A percentile compares a stretch with the other conserved stretches of the same genome.
These are phyloP conservation scores for Pseudocercospora eumusae DNA, from an alignment of 2,329 filamentous ascomycete species.

Conservation along the genomic window DNA sequence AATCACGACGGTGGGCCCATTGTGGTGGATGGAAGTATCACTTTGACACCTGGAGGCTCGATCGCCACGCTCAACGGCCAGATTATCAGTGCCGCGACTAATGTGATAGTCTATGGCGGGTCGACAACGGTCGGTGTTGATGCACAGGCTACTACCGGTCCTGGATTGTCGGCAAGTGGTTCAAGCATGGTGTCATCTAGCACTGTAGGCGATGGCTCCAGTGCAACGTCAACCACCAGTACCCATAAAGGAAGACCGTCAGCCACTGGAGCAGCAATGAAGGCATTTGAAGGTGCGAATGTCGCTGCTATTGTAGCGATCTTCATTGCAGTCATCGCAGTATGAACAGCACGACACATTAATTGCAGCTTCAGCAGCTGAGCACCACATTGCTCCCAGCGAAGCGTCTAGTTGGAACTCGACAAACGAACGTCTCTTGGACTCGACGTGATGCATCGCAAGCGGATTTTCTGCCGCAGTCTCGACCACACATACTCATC, in stretches of 20 bases:
- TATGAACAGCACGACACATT: background rate
- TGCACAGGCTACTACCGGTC: constrained; percentile 2
- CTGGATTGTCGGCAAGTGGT: background rate
- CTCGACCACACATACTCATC: background rate
- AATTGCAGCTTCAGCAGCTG: background rate
- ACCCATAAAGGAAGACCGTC: background rate
- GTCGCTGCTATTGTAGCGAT: constrained; percentile 9
- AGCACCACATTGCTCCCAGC: background rate
- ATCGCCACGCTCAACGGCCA: constrained; percentile 23
- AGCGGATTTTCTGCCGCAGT: background rate
- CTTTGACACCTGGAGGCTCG: constrained; percentile 24
- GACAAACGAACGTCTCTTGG: background rate
- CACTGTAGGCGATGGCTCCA: background rate
- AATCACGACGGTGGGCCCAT: constrained; percentile 18
- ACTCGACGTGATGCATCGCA: background rate
- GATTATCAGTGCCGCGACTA: constrained; percentile 24
- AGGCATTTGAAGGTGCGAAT: constrained; percentile 13
- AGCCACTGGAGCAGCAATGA: background rate
- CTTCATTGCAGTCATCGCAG: constrained; percentile 7
- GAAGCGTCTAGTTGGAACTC: background rate
- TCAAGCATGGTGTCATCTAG: background rate
- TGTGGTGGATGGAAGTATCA: constrained; percentile 17
- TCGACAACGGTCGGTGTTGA: constrained; percentile 13
- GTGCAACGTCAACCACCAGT: background rate
- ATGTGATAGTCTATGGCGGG: constrained; percentile 11